Conservation (phyloP, 176 grass and related monocot species). For the Lolium rigidum region DNA sequence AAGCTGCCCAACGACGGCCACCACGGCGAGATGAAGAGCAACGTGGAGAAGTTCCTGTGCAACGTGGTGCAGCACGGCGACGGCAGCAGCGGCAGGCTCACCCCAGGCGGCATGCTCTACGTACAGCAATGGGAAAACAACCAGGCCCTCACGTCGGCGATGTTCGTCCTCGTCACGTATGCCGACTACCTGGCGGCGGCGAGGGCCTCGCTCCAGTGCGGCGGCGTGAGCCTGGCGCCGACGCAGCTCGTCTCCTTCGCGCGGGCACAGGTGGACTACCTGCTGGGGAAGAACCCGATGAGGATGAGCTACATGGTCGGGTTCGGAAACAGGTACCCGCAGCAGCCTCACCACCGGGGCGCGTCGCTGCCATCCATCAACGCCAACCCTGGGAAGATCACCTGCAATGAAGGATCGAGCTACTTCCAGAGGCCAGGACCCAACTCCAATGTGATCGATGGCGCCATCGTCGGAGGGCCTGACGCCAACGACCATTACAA, state of each 20-base stretch:
- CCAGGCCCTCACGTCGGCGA: conserved; percentile 62
- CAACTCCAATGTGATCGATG: conserved; percentile 69
- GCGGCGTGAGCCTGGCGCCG: conserved; percentile 2
- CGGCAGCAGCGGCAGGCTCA: conserved; percentile 40
- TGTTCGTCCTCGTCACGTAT: conserved; percentile 58
- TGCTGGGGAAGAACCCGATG: conserved; percentile 66
- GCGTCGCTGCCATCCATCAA: conserved; percentile 71
- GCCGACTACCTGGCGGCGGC: conserved; percentile 50
- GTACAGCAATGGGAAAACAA: conserved; percentile 55
- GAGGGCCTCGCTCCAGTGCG: conserved; percentile 38
- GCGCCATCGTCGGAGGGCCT: conserved; percentile 72
- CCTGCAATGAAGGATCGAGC: conserved; percentile 56
- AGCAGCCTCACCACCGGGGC: conserved; percentile 73
- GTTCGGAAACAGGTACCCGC: conserved; percentile 45
- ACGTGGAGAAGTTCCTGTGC: conserved; percentile 61
- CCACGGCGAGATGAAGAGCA: conserved; percentile 38
- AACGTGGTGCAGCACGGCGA: conserved; percentile 49
- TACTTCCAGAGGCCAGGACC: conserved; percentile 35
- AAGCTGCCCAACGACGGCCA: conserved; percentile 48
- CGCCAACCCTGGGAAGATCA: conserved; percentile 5
- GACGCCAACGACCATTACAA: conserved; percentile 55
- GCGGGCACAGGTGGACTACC: conserved; percentile 58
- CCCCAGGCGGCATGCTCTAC: conserved; percentile 66
- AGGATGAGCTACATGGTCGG: conserved; percentile 95
- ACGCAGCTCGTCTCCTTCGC: conserved; percentile 46